A percentile compares a stretch with the other conserved stretches of the same genome.
Conservation (phyloP, 2,329 filamentous ascomycete genomes). For the Cladophialophora yegresii region DNA sequence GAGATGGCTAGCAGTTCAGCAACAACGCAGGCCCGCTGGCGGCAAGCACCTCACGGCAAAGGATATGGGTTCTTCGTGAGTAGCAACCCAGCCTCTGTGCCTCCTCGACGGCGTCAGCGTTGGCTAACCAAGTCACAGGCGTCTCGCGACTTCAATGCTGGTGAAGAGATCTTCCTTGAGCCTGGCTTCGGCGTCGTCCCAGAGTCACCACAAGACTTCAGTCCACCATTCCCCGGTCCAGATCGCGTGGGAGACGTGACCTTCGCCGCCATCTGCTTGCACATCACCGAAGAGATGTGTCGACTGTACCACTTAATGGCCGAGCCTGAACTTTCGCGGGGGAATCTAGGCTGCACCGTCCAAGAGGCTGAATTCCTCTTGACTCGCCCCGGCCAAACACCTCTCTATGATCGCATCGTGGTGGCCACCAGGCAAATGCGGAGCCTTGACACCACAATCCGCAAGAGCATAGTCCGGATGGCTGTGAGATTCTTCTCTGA, state of each 20-base stretch:
- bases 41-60: constrained; percentile 2
- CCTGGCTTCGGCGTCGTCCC: constrained; percentile 1
- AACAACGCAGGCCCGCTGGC: background rate
- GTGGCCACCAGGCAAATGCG: background rate
- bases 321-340: background rate
- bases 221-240: background rate
- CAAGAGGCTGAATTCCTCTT: background rate
- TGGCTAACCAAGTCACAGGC: background rate
- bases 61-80: constrained; percentile 6
- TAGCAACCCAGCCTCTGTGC: background rate
- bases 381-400: background rate
- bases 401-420: background rate
- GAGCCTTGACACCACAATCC: background rate
- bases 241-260: background rate
- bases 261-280: background rate
- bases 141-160: background rate
- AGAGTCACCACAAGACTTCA: background rate
- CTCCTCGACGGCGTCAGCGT: background rate
- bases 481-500: constrained; percentile 1
- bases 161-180: constrained; percentile 1
- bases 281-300: background rate
- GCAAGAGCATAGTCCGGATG: background rate
- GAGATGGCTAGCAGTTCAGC: background rate
- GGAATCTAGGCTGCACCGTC: background rate
- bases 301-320: background rate